Evolutionary conservation across 2,329 filamentous ascomycete genomes (phyloP).

Genomic region (Colletotrichum australisinense): DNA sequence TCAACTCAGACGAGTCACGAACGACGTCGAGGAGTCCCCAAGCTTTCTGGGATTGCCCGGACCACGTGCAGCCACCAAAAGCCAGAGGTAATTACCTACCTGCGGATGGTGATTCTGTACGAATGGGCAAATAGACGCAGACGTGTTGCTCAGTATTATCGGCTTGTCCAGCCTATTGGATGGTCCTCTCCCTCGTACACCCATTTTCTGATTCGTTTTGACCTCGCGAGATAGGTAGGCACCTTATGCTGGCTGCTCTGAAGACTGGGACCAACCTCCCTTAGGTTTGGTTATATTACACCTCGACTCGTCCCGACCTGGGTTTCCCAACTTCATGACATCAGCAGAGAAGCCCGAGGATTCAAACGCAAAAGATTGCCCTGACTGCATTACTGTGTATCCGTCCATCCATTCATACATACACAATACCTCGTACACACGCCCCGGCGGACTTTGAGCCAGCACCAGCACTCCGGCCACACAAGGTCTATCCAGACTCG

Average conservation of each 20-base stretch:
- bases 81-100: neutral
- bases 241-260: too few species aligned
- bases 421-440: neutral
- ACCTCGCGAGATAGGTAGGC: neutral
- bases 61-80: neutral
- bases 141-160: neutral
- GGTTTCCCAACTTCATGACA: neutral
- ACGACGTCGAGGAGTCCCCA: conserved; percentile 12
- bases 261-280: neutral
- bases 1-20: conserved; percentile 30
- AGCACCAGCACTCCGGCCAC: neutral
- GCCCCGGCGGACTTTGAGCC: neutral
- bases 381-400: neutral
- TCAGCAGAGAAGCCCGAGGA: neutral
- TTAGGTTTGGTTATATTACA: neutral
- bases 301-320: neutral
- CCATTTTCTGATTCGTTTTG: neutral
- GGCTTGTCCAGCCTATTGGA: neutral
- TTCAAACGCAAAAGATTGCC: neutral
- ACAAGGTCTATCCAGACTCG: neutral
- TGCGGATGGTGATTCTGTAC: neutral
- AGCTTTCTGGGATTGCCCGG: conserved; percentile 11
- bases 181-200: neutral
- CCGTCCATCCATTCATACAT: neutral
- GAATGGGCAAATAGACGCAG: neutral